Conservation (phyloP, 176 grass and related monocot species). For the Carex parvula region DNA sequence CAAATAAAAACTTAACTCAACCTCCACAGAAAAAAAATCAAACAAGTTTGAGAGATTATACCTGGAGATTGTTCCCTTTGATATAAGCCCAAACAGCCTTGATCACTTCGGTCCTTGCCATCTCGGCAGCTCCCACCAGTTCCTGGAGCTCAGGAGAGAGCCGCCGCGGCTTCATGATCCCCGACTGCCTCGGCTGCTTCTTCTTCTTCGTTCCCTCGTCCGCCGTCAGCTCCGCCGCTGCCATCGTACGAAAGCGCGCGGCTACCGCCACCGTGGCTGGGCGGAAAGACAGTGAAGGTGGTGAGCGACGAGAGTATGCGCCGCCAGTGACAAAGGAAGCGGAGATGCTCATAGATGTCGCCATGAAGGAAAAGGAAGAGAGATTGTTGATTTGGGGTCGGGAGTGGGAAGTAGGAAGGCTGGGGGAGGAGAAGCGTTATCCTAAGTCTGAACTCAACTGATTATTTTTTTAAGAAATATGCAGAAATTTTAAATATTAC, state of each 20-base stretch:
- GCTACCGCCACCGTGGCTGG: not conserved
- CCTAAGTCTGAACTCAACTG: too few relatives aligned
- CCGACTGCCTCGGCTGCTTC: conserved; percentile 43
- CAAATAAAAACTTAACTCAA: not conserved
- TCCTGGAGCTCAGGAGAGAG: conserved; percentile 74
- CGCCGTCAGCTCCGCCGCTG: conserved; percentile 24
- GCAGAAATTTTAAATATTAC: too few relatives aligned
- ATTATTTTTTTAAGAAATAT: too few relatives aligned
- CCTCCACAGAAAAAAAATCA: not conserved
- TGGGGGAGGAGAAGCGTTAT: too few relatives aligned
- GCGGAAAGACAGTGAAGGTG: not conserved
- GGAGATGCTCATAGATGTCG: conserved; percentile 5
- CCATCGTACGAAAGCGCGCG: conserved; percentile 2
- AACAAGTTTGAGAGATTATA: not conserved
- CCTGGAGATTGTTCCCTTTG: conserved; percentile 90
- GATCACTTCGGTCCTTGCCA: conserved; percentile 74
- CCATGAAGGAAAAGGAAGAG: not conserved
- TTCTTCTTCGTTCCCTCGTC: conserved; percentile 23
- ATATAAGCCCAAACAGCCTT: conserved; percentile 92
- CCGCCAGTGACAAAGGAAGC: not conserved
- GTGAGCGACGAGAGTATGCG: not conserved
- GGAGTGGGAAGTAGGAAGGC: conserved; percentile 23
- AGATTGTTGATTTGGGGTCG: not conserved
- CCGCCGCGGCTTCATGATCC: conserved; percentile 76
- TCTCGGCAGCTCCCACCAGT: conserved; percentile 62